Percentiles rank a stretch among this genome's conserved stretches.
phyloP scores from a whole-genome alignment of 768 basidiomycete species.

The Lactarius akahatsu region DNA sequence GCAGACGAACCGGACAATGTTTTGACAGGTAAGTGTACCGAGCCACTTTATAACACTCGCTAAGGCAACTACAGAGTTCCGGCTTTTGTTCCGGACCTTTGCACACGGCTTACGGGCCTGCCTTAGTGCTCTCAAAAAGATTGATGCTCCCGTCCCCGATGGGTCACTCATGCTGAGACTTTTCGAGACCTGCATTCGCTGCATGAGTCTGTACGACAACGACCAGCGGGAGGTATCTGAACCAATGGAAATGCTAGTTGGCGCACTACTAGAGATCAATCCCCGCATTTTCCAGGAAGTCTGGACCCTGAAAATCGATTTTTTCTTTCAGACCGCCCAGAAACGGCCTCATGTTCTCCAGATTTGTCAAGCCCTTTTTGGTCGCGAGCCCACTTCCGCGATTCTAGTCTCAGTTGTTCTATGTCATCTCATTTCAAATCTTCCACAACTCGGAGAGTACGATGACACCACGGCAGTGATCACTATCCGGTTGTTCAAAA shows the following conservation, averaged over 20 bases:
- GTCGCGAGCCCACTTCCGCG: constrained; percentile 71
- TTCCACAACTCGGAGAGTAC: constrained; percentile 81
- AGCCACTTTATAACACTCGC: constrained; percentile 21
- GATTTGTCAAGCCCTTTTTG: constrained; percentile 81
- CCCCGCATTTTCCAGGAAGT: constrained; percentile 94
- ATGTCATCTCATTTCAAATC: constrained; percentile 76
- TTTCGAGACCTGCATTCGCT: constrained; percentile 81
- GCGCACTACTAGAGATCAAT: constrained; percentile 78
- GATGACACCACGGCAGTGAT: constrained; percentile 80
- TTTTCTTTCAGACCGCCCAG: constrained; percentile 80
- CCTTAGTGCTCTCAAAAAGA: constrained; percentile 72
- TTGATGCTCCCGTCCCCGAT: constrained; percentile 75
- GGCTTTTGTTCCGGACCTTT: constrained; percentile 82
- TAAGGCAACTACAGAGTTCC: constrained; percentile 58
- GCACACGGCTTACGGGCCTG: constrained; percentile 85
- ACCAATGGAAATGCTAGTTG: constrained; percentile 76
- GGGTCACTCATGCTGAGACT: constrained; percentile 84
- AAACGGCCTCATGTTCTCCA: constrained; percentile 78
- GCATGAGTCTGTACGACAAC: constrained; percentile 80
- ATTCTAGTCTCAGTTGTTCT: constrained; percentile 88
- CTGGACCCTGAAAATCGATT: constrained; percentile 89
- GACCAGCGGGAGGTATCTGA: constrained; percentile 71
- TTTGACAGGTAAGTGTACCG: constrained; percentile 59
- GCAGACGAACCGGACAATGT: constrained; percentile 82
- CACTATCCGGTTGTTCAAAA: constrained; percentile 90